Conservation (phyloP, 495 filamentous ascomycete species). For the Talaromyces wortmannii region DNA sequence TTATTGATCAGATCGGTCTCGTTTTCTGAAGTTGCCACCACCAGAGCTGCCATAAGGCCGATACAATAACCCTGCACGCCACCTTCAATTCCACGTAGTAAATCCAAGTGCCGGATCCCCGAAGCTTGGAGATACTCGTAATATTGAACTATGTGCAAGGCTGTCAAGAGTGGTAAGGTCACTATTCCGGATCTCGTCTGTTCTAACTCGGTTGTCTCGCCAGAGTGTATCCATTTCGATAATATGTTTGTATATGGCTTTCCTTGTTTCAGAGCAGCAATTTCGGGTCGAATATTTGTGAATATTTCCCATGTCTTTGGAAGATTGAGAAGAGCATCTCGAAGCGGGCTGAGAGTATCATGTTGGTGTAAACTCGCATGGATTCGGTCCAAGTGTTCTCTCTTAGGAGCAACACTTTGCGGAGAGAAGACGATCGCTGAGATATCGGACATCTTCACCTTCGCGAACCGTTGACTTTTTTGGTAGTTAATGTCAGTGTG, state of each 20-base stretch:
- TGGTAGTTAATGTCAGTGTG: too few relatives aligned
- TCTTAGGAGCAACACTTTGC: too few relatives aligned
- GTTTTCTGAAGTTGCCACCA: background rate
- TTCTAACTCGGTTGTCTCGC: conserved; percentile 6
- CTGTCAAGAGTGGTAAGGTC: conserved; percentile 16
- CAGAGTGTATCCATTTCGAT: conserved; percentile 9
- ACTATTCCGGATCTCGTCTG: conserved; percentile 18
- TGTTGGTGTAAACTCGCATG: too few relatives aligned
- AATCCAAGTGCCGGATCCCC: background rate
- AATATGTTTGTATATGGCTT: conserved; percentile 2
- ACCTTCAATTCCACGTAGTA: background rate
- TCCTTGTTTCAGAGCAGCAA: conserved; percentile 10
- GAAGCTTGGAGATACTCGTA: conserved; percentile 18
- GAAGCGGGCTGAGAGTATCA: too few relatives aligned
- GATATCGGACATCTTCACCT: too few relatives aligned
- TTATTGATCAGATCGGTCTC: background rate
- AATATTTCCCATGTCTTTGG: conserved; percentile 4
- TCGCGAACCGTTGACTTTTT: too few relatives aligned
- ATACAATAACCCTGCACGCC: background rate
- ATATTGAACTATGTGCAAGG: conserved; percentile 23
- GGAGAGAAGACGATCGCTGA: too few relatives aligned
- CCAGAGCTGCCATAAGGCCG: background rate
- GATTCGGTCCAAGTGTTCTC: too few relatives aligned
- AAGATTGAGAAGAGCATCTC: too few relatives aligned
- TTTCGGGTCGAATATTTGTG: conserved; percentile 2